A percentile compares a stretch with the other conserved stretches of the same genome.
phyloP scores from a whole-genome alignment of 2,329 filamentous ascomycete species.

The Corynespora cassiicola region DNA sequence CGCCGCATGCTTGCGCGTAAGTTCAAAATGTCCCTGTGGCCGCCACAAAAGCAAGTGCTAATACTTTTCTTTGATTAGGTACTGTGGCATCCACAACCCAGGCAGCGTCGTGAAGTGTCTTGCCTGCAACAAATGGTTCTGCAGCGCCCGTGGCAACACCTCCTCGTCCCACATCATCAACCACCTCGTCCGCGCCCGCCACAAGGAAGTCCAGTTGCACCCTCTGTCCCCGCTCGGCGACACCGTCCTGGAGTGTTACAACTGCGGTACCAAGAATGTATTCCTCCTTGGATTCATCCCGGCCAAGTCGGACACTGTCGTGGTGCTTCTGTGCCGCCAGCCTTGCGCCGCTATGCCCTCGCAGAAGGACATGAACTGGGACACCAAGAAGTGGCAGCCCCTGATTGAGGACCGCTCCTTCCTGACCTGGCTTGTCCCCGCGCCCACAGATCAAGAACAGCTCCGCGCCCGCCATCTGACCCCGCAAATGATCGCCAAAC shows the following conservation, averaged over 20 bases:
- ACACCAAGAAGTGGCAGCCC: conserved; percentile 96
- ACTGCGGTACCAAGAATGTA: conserved; percentile 99
- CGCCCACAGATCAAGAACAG: conserved; percentile 92
- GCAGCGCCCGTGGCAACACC: conserved; percentile 94
- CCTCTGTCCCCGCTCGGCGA: conserved; percentile 92
- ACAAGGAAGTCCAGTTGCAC: conserved; percentile 98
- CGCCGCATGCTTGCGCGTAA: conserved; percentile 93
- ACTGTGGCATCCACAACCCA: conserved; percentile 96
- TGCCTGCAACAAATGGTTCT: conserved; percentile 98
- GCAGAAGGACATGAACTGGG: conserved; percentile 99
- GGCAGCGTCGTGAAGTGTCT: conserved; percentile 96
- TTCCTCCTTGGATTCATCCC: conserved; percentile 98
- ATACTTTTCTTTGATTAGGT: conserved; percentile 59
- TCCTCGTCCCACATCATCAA: conserved; percentile 98
- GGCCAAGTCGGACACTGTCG: conserved; percentile 97
- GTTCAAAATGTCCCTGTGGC: conserved; percentile 6
- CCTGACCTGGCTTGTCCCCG: conserved; percentile 87
- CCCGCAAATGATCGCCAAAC: conserved; percentile 91
- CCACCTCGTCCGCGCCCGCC: conserved; percentile 92
- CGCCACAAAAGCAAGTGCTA: conserved; percentile 10
- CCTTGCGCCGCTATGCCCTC: conserved; percentile 94
- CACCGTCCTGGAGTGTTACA: conserved; percentile 97
- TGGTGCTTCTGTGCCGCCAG: conserved; percentile 94
- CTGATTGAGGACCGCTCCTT: conserved; percentile 97
- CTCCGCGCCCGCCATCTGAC: conserved; percentile 92